Base-by-base conservation (phyloP, 495 filamentous ascomycete genomes). In the Sabuloglossum arenarium region DNA sequence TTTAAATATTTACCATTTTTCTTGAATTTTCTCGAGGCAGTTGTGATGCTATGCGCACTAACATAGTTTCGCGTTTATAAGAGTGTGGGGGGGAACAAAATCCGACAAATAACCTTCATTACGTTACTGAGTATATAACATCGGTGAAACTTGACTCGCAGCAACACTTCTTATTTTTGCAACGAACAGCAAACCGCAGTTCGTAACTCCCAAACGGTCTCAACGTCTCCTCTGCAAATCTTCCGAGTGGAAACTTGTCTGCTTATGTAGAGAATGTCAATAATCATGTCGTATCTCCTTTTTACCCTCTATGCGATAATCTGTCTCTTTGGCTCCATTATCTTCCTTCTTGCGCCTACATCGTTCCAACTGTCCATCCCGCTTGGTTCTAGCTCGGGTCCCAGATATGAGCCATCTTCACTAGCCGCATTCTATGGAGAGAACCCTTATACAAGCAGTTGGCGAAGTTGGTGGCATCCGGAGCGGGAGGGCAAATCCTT, bases 241-340 rank as follows among this genome's bases (percentile, higher is more conserved):
- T 12, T 39, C 14, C 8, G 34, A 39, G 14, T 12, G 14, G 5
- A 12, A 2, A 39, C 6, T 39, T 39, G 12, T 16, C 2, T 39
- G 14, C 34, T 16, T 5, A 16, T 9, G 6, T 6, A 16, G 34
- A 39, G 16, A 2, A 39, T 39, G 34, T 12, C 6, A 16, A 16
- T 12, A 55, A 51, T 19, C 6, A 39, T 56, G 39, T 47, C 55
- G n/a, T n/a, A 21, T 23, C 19, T 32, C 11, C 14, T 51, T 25
- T 19, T 56, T 9, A 31, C 42, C 11, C 1, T 51, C 53, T 75
- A 69, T 0, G 70, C 71, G n/a, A 74, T 52, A 25, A 74, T 62
- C 47, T 76, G 69, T 1, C 73, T 73, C 25, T 73, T 70, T 0
- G 72, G 73, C 50, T 67, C 65, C 23, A 73, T 69, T 56, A 75